Conservation (phyloP, 768 basidiomycete species). For the Collybiopsis confluens region DNA sequence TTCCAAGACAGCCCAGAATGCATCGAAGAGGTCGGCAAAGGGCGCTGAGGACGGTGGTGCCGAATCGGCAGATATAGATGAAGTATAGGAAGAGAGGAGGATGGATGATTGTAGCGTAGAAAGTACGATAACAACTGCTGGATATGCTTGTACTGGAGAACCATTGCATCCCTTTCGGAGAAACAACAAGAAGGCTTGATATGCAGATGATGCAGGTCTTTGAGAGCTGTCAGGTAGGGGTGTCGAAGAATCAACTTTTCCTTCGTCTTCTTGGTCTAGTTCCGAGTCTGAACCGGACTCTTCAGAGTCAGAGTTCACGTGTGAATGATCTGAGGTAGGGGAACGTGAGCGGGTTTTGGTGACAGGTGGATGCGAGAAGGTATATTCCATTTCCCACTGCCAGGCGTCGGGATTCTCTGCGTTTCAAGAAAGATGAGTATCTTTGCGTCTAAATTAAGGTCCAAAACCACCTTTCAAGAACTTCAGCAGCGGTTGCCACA, state of each 20-base stretch:
- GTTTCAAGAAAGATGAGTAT: neutral
- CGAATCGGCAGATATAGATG: slow-evolving; percentile 25
- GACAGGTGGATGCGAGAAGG: slow-evolving; percentile 4
- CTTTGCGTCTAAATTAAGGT: neutral
- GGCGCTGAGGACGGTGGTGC: slow-evolving; percentile 18
- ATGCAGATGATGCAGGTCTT: slow-evolving; percentile 30
- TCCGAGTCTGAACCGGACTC: neutral
- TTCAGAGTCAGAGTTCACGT: neutral
- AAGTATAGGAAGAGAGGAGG: neutral
- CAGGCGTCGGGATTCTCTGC: slow-evolving; percentile 1
- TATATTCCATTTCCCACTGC: slow-evolving; percentile 4
- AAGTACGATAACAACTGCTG: slow-evolving; percentile 72
- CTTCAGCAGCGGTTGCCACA: slow-evolving; percentile 68
- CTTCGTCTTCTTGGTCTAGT: neutral
- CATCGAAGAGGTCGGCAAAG: slow-evolving; percentile 54
- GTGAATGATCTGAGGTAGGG: neutral
- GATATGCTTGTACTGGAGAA: slow-evolving; percentile 76
- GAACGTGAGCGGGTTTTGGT: neutral
- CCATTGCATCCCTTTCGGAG: slow-evolving; percentile 77
- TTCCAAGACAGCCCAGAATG: slow-evolving; percentile 83
- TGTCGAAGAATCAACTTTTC: neutral
- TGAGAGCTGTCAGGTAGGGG: neutral
- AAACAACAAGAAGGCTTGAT: slow-evolving; percentile 74
- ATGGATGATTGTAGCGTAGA: slow-evolving; percentile 71
- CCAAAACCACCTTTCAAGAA: slow-evolving; percentile 62